A percentile compares a stretch with the other conserved stretches of the same genome.
These are phyloP conservation scores for Musa itinerans DNA, from an alignment of 176 grass and related monocot species.

Conservation along the genomic window DNA sequence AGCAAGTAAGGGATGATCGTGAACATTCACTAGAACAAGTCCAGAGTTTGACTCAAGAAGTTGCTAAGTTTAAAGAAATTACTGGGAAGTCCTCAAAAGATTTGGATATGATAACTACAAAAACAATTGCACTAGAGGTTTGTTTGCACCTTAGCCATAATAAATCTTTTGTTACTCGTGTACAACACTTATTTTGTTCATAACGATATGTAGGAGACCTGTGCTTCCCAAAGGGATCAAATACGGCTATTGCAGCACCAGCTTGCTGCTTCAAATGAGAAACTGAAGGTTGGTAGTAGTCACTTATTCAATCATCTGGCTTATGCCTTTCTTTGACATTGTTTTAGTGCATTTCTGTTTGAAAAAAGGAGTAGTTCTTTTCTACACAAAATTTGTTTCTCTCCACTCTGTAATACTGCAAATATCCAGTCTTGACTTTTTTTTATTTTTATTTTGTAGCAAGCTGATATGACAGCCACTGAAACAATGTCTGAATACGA, in stretches of 20 bases:
- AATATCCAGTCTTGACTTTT: background rate
- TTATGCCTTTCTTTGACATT: background rate
- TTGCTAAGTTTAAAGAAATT: conserved; percentile 34
- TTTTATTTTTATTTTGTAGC: conserved; percentile 29
- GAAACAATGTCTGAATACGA: conserved; percentile 58
- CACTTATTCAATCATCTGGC: background rate
- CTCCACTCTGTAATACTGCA: background rate
- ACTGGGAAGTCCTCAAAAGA: conserved; percentile 35
- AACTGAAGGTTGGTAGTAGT: conserved; percentile 42
- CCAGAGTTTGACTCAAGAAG: conserved; percentile 38
- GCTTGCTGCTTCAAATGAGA: conserved; percentile 46
- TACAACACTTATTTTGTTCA: conserved; percentile 6
- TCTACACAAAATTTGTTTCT: conserved; percentile 1
- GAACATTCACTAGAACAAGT: conserved; percentile 42
- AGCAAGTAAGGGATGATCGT: conserved; percentile 60
- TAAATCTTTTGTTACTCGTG: background rate
- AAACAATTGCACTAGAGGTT: conserved; percentile 59
- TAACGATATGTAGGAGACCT: conserved; percentile 32
- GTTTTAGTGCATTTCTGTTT: background rate
- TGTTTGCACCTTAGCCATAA: conserved; percentile 14
- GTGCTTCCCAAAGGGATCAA: conserved; percentile 43
- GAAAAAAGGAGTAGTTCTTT: background rate
- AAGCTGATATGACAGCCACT: conserved; percentile 59
- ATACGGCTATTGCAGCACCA: conserved; percentile 47
- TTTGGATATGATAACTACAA: conserved; percentile 29